Conservation (phyloP, 1,284 basidiomycete species). For the Ceratorhiza oryzae-sativae region DNA sequence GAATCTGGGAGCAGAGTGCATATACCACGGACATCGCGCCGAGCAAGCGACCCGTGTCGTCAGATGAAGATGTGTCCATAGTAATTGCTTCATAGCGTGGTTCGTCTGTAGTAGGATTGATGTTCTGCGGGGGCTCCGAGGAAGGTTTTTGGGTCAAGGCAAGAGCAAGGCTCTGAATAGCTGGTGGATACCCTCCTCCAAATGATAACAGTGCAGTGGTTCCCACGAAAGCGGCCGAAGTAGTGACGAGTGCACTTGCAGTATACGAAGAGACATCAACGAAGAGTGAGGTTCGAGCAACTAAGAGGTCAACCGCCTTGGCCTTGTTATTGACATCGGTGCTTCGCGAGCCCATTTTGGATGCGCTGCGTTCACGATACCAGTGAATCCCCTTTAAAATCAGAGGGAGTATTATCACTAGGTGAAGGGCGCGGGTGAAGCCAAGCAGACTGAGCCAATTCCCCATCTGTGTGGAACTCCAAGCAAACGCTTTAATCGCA, state of each 20-base stretch:
- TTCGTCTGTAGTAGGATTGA: constrained; percentile 6
- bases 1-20: constrained; percentile 49
- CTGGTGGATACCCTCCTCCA: constrained; percentile 67
- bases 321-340: constrained; percentile 10
- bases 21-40: constrained; percentile 75
- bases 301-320: constrained; percentile 25
- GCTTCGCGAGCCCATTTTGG: not conserved
- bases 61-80: constrained; percentile 42
- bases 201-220: constrained; percentile 59
- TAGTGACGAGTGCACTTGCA: constrained; percentile 30
- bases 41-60: constrained; percentile 63
- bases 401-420: constrained; percentile 68
- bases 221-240: constrained; percentile 17
- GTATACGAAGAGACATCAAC: constrained; percentile 31
- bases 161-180: constrained; percentile 69
- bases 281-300: constrained; percentile 24
- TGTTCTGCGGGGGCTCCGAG: not conserved
- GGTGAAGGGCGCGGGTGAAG: constrained; percentile 64
- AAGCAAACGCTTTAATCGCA: constrained; percentile 68
- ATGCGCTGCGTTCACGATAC: constrained; percentile 12
- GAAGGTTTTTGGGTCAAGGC: constrained; percentile 58
- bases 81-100: not conserved
- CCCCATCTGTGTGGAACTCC: constrained; percentile 75
- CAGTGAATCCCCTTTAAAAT: constrained; percentile 45
- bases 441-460: constrained; percentile 75